Evolutionary conservation across 1,284 basidiomycete genomes (phyloP).

Genomic region (Ustilago loliicola): DNA sequence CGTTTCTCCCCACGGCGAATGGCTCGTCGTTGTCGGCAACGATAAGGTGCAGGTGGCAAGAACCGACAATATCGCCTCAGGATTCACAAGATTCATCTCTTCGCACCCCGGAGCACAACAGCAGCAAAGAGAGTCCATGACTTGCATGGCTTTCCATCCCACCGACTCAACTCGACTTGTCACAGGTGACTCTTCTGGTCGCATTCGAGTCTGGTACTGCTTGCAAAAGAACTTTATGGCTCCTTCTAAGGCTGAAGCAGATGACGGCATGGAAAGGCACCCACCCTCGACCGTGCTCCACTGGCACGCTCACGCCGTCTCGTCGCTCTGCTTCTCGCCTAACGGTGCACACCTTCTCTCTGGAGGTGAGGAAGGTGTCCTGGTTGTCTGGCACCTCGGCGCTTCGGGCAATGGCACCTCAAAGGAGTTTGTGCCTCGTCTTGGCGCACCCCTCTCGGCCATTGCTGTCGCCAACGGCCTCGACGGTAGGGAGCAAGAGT

Average conservation of each 20-base stretch:
- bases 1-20: conserved; percentile 82
- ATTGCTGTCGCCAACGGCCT: conserved; percentile 76
- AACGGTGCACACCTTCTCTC: conserved; percentile 94
- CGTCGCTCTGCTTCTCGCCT: conserved; percentile 85
- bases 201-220: conserved; percentile 92
- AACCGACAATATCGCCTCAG: conserved; percentile 51
- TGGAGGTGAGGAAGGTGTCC: conserved; percentile 93
- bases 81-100: conserved; percentile 84
- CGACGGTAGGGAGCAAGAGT: conserved; percentile 80
- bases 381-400: conserved; percentile 84
- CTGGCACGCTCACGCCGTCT: conserved; percentile 98
- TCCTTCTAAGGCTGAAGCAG: conserved; percentile 49
- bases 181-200: conserved; percentile 88
- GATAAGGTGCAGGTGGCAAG: conserved; percentile 82
- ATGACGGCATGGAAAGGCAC: conserved; percentile 43
- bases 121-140: conserved; percentile 73
- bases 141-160: conserved; percentile 89
- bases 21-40: conserved; percentile 84
- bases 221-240: conserved; percentile 71
- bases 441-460: conserved; percentile 83
- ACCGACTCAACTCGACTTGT: conserved; percentile 87
- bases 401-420: conserved; percentile 72
- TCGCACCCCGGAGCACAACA: conserved; percentile 41
- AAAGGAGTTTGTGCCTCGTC: conserved; percentile 82
- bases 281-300: conserved; percentile 87